Conservation (phyloP, 495 filamentous ascomycete genomes). For the Penicillium canariense region DNA sequence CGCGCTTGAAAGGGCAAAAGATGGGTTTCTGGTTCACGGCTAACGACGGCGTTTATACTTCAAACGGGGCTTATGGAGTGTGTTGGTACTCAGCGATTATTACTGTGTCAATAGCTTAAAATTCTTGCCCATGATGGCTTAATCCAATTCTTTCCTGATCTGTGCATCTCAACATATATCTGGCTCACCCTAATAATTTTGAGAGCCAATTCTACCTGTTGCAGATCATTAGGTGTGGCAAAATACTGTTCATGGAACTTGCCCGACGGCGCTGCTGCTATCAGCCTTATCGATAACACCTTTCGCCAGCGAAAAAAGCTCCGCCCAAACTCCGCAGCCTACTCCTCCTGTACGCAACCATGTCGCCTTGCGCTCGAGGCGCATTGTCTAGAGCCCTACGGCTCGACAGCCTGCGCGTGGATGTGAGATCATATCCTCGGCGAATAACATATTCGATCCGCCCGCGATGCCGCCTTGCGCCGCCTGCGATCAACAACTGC, state of each 20-base stretch:
- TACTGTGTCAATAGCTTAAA: constrained; percentile 8
- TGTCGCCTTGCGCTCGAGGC: constrained; percentile 34
- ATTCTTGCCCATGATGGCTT: too few relatives aligned
- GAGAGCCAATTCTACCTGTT: too few relatives aligned
- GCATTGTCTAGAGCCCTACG: constrained; percentile 22
- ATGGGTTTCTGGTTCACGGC: constrained; percentile 7
- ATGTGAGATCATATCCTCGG: not conserved
- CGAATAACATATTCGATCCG: not conserved
- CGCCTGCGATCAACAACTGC: not conserved
- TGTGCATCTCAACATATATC: too few relatives aligned
- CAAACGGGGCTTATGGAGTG: constrained; percentile 2
- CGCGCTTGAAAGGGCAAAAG: constrained; percentile 27
- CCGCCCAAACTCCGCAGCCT: constrained; percentile 18
- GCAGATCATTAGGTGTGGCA: too few relatives aligned
- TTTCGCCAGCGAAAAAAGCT: constrained; percentile 22
- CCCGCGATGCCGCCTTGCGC: not conserved
- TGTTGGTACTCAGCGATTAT: constrained; percentile 10
- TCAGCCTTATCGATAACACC: constrained; percentile 23
- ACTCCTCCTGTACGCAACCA: constrained; percentile 17
- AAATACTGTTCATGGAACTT: too few relatives aligned
- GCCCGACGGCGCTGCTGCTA: too few relatives aligned
- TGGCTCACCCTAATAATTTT: too few relatives aligned
- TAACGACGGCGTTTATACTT: constrained; percentile 21
- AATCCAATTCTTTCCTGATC: too few relatives aligned
- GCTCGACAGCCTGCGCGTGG: not conserved